Base-by-base conservation (phyloP, 1,284 basidiomycete genomes). In the Pseudomicrostroma phylloplanum region DNA sequence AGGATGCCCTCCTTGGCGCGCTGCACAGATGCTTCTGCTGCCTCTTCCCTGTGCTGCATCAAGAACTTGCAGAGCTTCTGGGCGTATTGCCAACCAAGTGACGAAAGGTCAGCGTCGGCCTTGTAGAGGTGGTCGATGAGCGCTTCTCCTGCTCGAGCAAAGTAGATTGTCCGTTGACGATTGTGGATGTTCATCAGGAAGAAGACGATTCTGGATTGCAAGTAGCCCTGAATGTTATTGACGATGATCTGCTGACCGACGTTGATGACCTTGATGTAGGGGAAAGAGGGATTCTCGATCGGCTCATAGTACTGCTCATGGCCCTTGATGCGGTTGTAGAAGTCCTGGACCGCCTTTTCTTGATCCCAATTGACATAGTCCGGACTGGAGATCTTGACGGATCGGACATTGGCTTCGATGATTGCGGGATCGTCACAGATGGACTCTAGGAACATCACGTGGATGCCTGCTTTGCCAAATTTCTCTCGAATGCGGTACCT, bases 121-220 rank as follows among this genome's bases (percentile, higher is more conserved):
- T 96, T 96, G 84, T 94, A 98, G 3, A 93, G 96, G 79, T 98
- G 96, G 78, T 99, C 96, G 68, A 97, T 93, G 62, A 96, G 84
- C 36, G 77, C 76, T 59, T 79, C 76, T 23, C 77, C 77, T 0
- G 77, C 73, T 6, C 78, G 67, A 9, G 74, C 79, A 57, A 80
- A 67, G 57, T 80, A 80, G 90, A 96, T 70, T 51, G 88, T 92
- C 21, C 93, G 85, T 71, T 88, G 89, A 56, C 85, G 84, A 75
- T 94, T 94, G 82, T 98, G 93, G 60, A 94, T 96, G 79, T 96
- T 97, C 94, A 96, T 96, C 63, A 96, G 84, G 85, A 93, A 96
- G 82, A 94, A 96, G 2, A 94, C 89, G 62, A 94, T 90, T 66
- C 93, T 84, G 2, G 91, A 92, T 86, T 97, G 82, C 17, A 85